Evolutionary conservation across 805 yeast genomes (phyloP).

Genomic region (Lipomyces mesembrius): DNA sequence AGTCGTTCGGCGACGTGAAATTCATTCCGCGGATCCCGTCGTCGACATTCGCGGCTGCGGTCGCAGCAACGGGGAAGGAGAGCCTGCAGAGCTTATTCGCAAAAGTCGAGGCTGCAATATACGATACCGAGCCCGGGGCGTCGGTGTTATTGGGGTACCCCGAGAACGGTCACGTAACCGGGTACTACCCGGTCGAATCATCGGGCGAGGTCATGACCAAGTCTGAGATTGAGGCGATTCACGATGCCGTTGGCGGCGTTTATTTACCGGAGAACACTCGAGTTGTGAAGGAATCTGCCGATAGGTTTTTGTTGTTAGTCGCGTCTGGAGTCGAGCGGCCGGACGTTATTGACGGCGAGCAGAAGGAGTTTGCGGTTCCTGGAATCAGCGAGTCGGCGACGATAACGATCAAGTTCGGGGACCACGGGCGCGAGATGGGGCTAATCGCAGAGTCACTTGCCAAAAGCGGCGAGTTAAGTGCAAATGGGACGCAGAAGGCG

Average conservation of each 20-base stretch:
- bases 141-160: slow-evolving; percentile 74
- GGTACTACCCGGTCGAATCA: slow-evolving; percentile 64
- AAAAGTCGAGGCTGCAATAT: slow-evolving; percentile 52
- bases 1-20: slow-evolving; percentile 87
- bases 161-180: slow-evolving; percentile 71
- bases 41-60: slow-evolving; percentile 56
- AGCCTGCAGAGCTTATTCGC: slow-evolving; percentile 44
- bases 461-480: slow-evolving; percentile 64
- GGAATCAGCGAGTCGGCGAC: slow-evolving; percentile 50
- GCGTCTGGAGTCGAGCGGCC: slow-evolving; percentile 58
- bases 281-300: slow-evolving; percentile 57
- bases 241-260: slow-evolving; percentile 63
- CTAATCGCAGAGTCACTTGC: slow-evolving; percentile 60
- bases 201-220: slow-evolving; percentile 49
- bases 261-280: slow-evolving; percentile 83
- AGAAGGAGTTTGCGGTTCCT: slow-evolving; percentile 47
- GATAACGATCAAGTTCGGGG: slow-evolving; percentile 71
- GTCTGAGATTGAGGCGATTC: slow-evolving; percentile 67
- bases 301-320: slow-evolving; percentile 61
- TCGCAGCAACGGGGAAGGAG: slow-evolving; percentile 48
- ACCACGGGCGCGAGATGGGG: slow-evolving; percentile 68
- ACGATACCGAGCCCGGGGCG: slow-evolving; percentile 53
- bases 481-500: slow-evolving; percentile 70
- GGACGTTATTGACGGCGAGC: slow-evolving; percentile 4
- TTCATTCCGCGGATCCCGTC: slow-evolving; percentile 68